Evolutionary conservation across 1,284 basidiomycete genomes (phyloP).

Genomic region (Cystobasidium sp.): DNA sequence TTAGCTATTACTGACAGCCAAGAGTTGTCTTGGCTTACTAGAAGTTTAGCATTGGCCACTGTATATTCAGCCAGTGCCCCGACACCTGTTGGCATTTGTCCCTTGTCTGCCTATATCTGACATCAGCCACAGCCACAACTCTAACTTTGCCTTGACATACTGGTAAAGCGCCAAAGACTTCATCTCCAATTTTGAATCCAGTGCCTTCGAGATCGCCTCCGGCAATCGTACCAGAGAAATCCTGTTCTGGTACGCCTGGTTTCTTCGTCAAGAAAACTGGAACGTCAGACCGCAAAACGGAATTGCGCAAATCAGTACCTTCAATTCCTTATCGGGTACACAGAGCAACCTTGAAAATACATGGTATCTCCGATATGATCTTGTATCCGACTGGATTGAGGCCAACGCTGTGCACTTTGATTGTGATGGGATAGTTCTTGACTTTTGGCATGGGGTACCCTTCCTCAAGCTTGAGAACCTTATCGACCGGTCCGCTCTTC

Average conservation of each 20-base stretch:
- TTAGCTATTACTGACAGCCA: not conserved
- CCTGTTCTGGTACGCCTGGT: conserved; percentile 65
- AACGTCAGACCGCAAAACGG: not conserved
- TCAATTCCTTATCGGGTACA: no score
- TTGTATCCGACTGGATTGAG: conserved; percentile 45
- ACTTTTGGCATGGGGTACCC: conserved; percentile 43
- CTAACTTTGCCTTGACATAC: conserved; percentile 21
- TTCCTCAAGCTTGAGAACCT: conserved; percentile 47
- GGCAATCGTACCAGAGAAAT: conserved; percentile 67
- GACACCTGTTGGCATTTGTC: conserved; percentile 57
- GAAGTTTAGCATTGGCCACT: conserved; percentile 52
- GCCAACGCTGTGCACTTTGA: conserved; percentile 43
- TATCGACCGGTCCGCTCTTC: conserved; percentile 38
- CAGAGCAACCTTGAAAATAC: no score
- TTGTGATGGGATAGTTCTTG: conserved; percentile 27
- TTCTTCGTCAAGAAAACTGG: conserved; percentile 59
- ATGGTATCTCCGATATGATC: conserved; percentile 32
- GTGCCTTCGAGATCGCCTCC: conserved; percentile 61
- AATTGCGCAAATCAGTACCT: not conserved
- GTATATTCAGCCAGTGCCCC: conserved; percentile 66
- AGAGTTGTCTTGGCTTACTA: conserved; percentile 2
- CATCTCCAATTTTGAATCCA: conserved; percentile 64
- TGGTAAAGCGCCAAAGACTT: conserved; percentile 63
- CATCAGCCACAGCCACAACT: not conserved
- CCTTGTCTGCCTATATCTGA: conserved; percentile 25